Base-by-base conservation (phyloP, 1,284 basidiomycete species). In the Ceratobasidium sp. region DNA sequence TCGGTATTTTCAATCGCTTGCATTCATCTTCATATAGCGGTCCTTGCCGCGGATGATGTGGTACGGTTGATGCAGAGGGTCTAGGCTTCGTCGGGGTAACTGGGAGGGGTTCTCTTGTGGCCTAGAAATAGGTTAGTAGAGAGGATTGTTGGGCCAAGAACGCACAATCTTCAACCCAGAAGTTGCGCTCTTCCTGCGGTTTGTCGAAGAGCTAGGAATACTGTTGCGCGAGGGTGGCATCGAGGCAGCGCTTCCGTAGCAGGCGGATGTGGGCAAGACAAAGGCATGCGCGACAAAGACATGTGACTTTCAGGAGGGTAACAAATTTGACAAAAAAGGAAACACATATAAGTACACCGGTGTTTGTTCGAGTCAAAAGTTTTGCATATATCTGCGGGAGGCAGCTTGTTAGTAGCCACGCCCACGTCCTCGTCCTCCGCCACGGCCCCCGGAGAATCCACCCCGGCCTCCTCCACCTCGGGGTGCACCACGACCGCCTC, bases 401-500 rank as follows among this genome's bases (percentile, higher is more conserved):
- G 6, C 26, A 9, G 18, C 41, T 21, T 45, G n/a, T 32, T 62
- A 50, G n/a, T 62, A 48, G n/a, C 45, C 46, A 14, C 58, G 58
- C 21, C 83, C 80, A 23, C 82, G 78, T 28, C 83, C 82, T 52
- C 81, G 77, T 32, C 84, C 82, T 39, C 60, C 45, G 1, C 82
- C 82, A 23, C 82, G 79, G 41, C 84, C 81, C 52, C 78, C 79
- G 72, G 81, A 80, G 67, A 85, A 82, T 69, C 85, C 80, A 41
- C 82, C 79, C 23, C 83, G 73, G 60, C 74, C 69, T 14, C n/a
- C n/a, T n/a, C 79, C 77, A n/a, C 85, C 83, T 52, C 82, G 79
- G 32, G 81, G 81, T 43, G 82, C 80, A 18, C 88, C 85, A 53
- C 84, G 78, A 55, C 79, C 80, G 26, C 85, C 84, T 28, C 85